Conservation (phyloP, 2,329 filamentous ascomycete species). For the Fusarium piperis region DNA sequence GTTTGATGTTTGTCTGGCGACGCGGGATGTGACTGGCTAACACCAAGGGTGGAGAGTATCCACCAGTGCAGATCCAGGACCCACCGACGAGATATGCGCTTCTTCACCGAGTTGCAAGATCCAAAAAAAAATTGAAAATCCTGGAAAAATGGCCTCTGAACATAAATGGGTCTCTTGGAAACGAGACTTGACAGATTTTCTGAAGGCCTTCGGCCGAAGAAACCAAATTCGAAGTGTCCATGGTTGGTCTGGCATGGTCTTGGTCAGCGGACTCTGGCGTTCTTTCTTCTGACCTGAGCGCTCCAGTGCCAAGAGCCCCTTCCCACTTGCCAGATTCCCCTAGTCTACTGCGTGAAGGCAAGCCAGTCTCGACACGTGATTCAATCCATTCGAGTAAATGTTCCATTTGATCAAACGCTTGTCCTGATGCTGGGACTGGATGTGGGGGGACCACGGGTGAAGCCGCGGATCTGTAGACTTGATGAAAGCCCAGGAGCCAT, state of each 20-base stretch:
- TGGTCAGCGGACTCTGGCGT: not conserved
- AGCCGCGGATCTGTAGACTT: too few relatives aligned
- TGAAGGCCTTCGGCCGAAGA: constrained; percentile 7
- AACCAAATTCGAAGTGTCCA: not conserved
- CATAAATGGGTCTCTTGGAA: not conserved
- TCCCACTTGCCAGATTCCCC: too few relatives aligned
- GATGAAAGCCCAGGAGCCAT: too few relatives aligned
- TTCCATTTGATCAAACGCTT: too few relatives aligned
- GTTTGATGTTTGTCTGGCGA: constrained; percentile 8
- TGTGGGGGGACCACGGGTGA: too few relatives aligned
- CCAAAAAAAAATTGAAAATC: not conserved
- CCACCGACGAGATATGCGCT: not conserved
- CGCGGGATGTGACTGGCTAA: constrained; percentile 8
- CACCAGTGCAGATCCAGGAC: not conserved
- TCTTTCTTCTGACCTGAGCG: not conserved
- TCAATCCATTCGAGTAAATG: too few relatives aligned
- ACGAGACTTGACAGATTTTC: not conserved
- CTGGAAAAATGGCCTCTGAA: not conserved
- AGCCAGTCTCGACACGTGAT: too few relatives aligned
- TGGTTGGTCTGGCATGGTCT: not conserved
- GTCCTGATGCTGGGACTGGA: too few relatives aligned
- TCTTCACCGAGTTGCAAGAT: not conserved
- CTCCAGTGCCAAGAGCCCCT: too few relatives aligned
- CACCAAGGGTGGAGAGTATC: not conserved
- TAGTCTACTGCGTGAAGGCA: too few relatives aligned